Base-by-base conservation (phyloP, 1,284 basidiomycete species). In the Rugosomyces carneus region DNA sequence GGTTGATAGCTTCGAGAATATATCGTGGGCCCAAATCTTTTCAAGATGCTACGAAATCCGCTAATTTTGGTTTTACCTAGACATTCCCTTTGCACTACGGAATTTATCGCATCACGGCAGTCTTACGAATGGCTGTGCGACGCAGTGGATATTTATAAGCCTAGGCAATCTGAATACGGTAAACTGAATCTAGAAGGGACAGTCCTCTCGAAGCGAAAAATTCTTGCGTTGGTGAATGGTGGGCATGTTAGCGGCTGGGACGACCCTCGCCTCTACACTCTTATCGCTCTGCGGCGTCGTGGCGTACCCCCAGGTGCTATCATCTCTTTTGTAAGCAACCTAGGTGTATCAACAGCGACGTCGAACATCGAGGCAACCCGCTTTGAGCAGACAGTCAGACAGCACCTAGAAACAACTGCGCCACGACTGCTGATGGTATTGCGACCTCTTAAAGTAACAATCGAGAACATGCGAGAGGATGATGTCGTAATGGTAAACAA, bases 61-160 rank as follows among this genome's bases (percentile, higher is more conserved):
- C 42, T 21, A 18, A 24, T 31, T 51, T 27, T 37, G 19, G 15
- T 5, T 15, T 6, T 15, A 16, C 23, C 38, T 52, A 96, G 93
- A 31, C 96, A 99, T 73, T 99, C 96, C 2, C 75, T 99, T 15
- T 99, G 96, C 64, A 99, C 96, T 1, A 85, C 83, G 34, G 96
- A 99, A 65, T 99, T 99, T 64, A 85, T 98, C 56, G 82, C 87
- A n/a, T 93, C 94, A 7, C 87, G 96, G 45, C 90, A 94, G 61
- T 96, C 93, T 0, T 99, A 99, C 66, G 96, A 99, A 60, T 99
- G 96, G 96, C 78, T 99, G 11, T 99, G 96, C 61, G 95, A 99
- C 62, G 92, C 90, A 1, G 73, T 99, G 24, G 88, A 90, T 53
- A 87, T 99, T 1, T 99, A 99, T 78, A 97, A 95, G 65, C 94